Conservation (phyloP, 768 basidiomycete species). For the Tulasnella sp. region DNA sequence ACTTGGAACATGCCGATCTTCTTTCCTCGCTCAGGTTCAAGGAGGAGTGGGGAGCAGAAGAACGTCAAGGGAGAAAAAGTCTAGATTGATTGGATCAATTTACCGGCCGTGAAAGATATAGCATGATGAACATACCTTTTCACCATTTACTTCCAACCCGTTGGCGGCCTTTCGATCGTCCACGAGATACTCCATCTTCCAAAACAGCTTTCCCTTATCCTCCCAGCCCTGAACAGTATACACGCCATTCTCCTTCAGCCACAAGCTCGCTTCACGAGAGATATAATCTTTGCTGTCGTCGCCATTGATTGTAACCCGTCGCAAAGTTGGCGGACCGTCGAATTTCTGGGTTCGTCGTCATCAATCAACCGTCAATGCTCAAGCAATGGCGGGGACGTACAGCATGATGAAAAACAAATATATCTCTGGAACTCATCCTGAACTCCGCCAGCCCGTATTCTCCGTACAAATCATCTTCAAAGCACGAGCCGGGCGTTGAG, state of each 20-base stretch:
- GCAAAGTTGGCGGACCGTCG: conserved; percentile 52
- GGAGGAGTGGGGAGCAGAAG: conserved; percentile 59
- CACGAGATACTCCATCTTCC: conserved; percentile 77
- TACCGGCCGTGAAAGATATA: neutral
- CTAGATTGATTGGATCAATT: conserved; percentile 18
- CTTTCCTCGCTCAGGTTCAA: conserved; percentile 56
- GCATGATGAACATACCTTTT: conserved; percentile 40
- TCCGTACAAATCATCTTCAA: neutral
- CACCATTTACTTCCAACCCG: conserved; percentile 49
- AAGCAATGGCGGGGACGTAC: conserved; percentile 40
- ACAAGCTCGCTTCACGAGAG: conserved; percentile 64
- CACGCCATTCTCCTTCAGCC: conserved; percentile 61
- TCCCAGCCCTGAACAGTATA: conserved; percentile 69
- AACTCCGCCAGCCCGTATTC: conserved; percentile 49
- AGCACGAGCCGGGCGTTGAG: conserved; percentile 17
- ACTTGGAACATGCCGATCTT: conserved; percentile 62
- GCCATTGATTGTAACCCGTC: conserved; percentile 57
- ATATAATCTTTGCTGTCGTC: conserved; percentile 67
- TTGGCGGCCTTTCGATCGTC: conserved; percentile 46
- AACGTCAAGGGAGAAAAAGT: conserved; percentile 63
- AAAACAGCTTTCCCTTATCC: conserved; percentile 44
- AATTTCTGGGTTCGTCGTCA: conserved; percentile 25
- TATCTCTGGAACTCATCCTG: conserved; percentile 48
- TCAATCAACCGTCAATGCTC: neutral
- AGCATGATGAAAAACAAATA: conserved; percentile 65